Percentiles rank a stretch among this genome's conserved stretches.
These are phyloP conservation scores for Stemphylium beticola DNA, from an alignment of 2,329 filamentous ascomycete genomes.

Conservation along the genomic window DNA sequence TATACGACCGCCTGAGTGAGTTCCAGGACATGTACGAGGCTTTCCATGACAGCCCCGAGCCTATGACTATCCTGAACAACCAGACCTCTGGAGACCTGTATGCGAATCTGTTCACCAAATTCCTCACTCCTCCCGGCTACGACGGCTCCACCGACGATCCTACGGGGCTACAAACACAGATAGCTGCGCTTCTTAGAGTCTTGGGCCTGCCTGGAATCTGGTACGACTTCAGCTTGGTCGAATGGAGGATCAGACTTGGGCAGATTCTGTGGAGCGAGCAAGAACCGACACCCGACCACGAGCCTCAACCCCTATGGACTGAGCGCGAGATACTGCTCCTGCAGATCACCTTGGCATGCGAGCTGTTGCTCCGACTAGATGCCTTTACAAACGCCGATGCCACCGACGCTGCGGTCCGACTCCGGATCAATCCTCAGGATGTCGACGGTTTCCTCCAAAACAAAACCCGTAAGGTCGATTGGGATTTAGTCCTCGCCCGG, in stretches of 20 bases:
- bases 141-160: conserved; percentile 58
- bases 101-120: conserved; percentile 51
- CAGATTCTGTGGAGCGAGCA: conserved; percentile 70
- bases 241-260: conserved; percentile 75
- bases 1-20: conserved; percentile 48
- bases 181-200: conserved; percentile 70
- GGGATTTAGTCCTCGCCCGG: conserved; percentile 62
- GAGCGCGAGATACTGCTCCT: conserved; percentile 62
- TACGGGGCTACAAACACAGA: conserved; percentile 71
- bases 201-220: conserved; percentile 71
- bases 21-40: conserved; percentile 62
- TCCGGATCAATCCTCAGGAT: conserved; percentile 52
- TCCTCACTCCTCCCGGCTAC: conserved; percentile 50
- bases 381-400: conserved; percentile 48
- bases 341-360: conserved; percentile 61
- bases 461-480: conserved; percentile 60
- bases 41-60: conserved; percentile 60
- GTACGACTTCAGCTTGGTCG: conserved; percentile 76
- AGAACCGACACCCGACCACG: conserved; percentile 28
- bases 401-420: conserved; percentile 46
- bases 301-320: conserved; percentile 34
- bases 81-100: conserved; percentile 60
- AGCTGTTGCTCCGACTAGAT: conserved; percentile 61
- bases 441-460: conserved; percentile 54
- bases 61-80: conserved; percentile 58